Evolutionary conservation across 192 early-diverging fungal species (phyloP), one percentile per base, ranked within the genome.

Genomic region (Coemansia sp.): DNA sequence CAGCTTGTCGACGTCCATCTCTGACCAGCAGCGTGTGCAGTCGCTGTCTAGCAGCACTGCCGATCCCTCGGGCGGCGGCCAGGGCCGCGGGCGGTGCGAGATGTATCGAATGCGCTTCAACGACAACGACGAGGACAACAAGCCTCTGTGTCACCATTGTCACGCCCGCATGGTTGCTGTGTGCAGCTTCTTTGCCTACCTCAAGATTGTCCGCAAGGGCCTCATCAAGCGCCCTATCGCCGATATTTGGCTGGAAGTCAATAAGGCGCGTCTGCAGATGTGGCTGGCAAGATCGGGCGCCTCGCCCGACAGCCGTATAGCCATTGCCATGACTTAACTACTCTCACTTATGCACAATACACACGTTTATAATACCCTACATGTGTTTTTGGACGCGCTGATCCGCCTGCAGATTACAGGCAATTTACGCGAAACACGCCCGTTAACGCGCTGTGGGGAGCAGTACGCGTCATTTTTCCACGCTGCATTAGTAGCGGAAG

Each of bases 241-340:
- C 12, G 78, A 81, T 9, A 76, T 81, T 29, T 81, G 78, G 78
- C 74, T 81, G 12, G 78, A 81, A 51, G 78, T 81, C 64, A 81
- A 81, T 53, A 75, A 63, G 53, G 74, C 62, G 5, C 55, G 78
- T 8, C 64, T 81, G 78, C 74, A 76, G 62, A 81, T 81, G 78
- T 81, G 78, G 78, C 74, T 81, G 15, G 74, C 74, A 3, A 66
- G 78, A 11, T 81, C 74, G 0, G 78, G 78, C 32, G 78, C 78
- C 1, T 81, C 78, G 19, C 64, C 74, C 1, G 78, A 81, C 14
- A 65, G 67, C 78, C 50, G 34, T 21, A 55, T 81, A 19, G n/a
- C 61, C 15, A 69, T 80, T 32, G 53, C 58, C n/a, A 48, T 68
- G 45, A 36, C 62, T 34, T 48, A 7, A 25, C 12, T 14, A 19